phyloP scores from a whole-genome alignment of 2,329 filamentous ascomycete genomes.

The Cordyceps pruinosa region DNA sequence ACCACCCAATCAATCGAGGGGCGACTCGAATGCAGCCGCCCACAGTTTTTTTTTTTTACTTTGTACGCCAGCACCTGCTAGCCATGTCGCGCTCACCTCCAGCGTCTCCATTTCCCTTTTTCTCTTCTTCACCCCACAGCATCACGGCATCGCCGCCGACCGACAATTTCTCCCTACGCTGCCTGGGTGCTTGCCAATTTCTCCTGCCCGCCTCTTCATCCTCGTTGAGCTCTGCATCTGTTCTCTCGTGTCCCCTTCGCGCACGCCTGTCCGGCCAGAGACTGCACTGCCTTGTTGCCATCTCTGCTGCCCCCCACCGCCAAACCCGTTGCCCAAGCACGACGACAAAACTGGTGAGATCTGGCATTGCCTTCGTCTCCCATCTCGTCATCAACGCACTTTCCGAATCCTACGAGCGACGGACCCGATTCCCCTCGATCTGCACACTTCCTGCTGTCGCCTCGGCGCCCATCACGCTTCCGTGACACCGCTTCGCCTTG shows the following conservation, averaged over 20 bases:
- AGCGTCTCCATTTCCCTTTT: conserved; percentile 22
- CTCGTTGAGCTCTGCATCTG: conserved; percentile 12
- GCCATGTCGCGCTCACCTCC: not conserved
- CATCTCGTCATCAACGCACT: not conserved
- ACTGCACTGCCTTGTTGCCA: conserved; percentile 6
- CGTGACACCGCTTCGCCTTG: conserved; percentile 1
- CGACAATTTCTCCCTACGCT: conserved; percentile 14
- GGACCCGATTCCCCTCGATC: conserved; percentile 5
- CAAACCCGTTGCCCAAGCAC: conserved; percentile 12
- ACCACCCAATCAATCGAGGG: conserved; percentile 17
- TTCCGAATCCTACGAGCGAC: conserved; percentile 10
- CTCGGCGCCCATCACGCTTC: conserved; percentile 4
- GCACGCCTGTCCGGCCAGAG: conserved; percentile 9
- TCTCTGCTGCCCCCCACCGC: conserved; percentile 8
- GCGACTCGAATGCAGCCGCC: conserved; percentile 21
- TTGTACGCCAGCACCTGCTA: not conserved
- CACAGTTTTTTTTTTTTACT: conserved; percentile 17
- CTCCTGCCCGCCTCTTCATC: conserved; percentile 16
- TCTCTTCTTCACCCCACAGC: conserved; percentile 21
- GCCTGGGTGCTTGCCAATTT: conserved; percentile 18
- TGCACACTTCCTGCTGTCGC: conserved; percentile 3
- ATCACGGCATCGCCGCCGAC: conserved; percentile 23
- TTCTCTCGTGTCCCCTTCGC: conserved; percentile 10
- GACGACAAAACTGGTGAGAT: not conserved
- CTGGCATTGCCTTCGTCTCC: conserved; percentile 6